Evolutionary conservation across 345 rosid genomes (phyloP).

Genomic region (Punica granatum): DNA sequence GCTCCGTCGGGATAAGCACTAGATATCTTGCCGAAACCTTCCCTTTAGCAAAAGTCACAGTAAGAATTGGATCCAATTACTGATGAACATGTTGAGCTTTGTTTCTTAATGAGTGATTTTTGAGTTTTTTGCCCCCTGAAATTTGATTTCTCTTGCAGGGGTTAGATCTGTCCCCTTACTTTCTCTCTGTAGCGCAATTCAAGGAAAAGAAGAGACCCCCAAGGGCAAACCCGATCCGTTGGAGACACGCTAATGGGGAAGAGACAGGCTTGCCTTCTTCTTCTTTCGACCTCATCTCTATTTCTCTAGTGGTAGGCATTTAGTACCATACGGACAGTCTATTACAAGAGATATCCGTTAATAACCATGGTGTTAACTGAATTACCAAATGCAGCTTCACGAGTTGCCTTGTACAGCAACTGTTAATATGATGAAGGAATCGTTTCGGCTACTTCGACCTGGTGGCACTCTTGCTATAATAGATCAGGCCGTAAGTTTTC

Average conservation of each 20-base stretch:
- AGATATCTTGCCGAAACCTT: constrained; percentile 44
- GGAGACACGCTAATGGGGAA: constrained; percentile 64
- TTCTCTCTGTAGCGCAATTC: constrained; percentile 54
- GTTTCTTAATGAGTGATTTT: neutral
- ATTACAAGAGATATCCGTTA: neutral
- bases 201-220: constrained; percentile 35
- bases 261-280: constrained; percentile 49
- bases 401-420: constrained; percentile 60
- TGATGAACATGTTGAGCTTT: neutral
- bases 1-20: constrained; percentile 61
- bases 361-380: neutral
- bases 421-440: constrained; percentile 33
- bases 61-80: constrained; percentile 15
- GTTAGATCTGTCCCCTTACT: constrained; percentile 58
- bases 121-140: neutral
- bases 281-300: constrained; percentile 46
- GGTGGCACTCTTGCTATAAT: constrained; percentile 49
- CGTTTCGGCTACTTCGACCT: constrained; percentile 41
- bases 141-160: constrained; percentile 31
- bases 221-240: constrained; percentile 28
- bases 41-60: constrained; percentile 46
- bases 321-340: neutral
- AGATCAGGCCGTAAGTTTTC: constrained; percentile 39
- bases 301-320: constrained; percentile 37
- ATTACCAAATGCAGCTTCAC: constrained; percentile 33